phyloP scores from a whole-genome alignment of 495 filamentous ascomycete genomes.

The Tuber borchii region DNA sequence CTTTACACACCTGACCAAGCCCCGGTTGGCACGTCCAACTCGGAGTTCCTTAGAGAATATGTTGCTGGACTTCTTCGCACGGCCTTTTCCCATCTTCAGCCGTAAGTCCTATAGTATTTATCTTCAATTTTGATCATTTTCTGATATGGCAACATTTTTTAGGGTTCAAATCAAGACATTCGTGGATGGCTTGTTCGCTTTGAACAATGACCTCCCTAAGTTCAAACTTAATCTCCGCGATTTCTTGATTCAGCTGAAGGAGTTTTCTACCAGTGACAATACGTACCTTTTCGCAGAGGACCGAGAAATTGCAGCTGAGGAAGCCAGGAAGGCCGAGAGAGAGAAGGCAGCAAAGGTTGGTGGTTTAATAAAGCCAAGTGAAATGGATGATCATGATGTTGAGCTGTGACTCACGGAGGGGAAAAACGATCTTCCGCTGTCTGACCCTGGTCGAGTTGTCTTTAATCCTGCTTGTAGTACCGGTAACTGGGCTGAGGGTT shows the following conservation, averaged over 20 bases:
- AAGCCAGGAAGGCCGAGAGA: constrained; percentile 71
- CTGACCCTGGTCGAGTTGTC: constrained; percentile 14
- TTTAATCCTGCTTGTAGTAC: constrained; percentile 20
- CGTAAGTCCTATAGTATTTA: constrained; percentile 53
- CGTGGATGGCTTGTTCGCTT: constrained; percentile 74
- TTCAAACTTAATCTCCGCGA: constrained; percentile 94
- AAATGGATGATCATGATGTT: constrained; percentile 72
- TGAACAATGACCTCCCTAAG: constrained; percentile 71
- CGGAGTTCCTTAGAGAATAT: constrained; percentile 80
- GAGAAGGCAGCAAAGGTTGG: constrained; percentile 87
- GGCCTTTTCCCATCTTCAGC: constrained; percentile 87
- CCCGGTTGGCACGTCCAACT: constrained; percentile 72
- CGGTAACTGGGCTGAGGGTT: constrained; percentile 27
- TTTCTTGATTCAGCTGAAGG: constrained; percentile 93
- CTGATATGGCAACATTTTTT: constrained; percentile 40
- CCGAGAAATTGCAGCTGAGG: constrained; percentile 73
- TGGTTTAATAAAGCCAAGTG: constrained; percentile 83
- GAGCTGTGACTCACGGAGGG: constrained; percentile 68
- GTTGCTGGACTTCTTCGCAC: constrained; percentile 77
- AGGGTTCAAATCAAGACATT: constrained; percentile 78
- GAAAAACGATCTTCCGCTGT: constrained; percentile 7
- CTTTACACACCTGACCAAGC: constrained; percentile 80
- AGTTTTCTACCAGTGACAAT: constrained; percentile 83
- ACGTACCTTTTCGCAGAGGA: constrained; percentile 94
- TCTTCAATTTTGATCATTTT: constrained; percentile 43